Percentiles rank a stretch among this genome's conserved stretches.
These are phyloP conservation scores for Peltaster fructicola DNA, from an alignment of 2,329 filamentous ascomycete species.

Conservation along the genomic window DNA sequence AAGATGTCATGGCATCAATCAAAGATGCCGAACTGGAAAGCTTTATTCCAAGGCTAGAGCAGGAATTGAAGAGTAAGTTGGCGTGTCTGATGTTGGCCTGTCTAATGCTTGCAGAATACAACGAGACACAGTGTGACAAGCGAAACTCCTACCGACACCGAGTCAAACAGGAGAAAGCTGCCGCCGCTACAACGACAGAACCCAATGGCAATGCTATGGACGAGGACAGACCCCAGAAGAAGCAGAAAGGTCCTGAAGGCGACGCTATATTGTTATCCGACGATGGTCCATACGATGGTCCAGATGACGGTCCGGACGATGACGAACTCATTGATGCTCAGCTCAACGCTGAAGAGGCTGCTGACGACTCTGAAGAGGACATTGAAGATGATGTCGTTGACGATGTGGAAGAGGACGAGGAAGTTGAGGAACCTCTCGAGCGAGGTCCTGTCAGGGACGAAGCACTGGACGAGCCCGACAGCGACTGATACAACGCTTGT, in stretches of 20 bases:
- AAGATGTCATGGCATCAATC: conserved; percentile 59
- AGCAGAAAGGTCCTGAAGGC: conserved; percentile 28
- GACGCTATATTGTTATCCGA: conserved; percentile 12
- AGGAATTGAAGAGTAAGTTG: conserved; percentile 54
- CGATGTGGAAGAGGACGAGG: conserved; percentile 39
- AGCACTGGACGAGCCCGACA: conserved; percentile 18
- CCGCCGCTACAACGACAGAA: conserved; percentile 1
- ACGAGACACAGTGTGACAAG: conserved; percentile 54
- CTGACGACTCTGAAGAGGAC: conserved; percentile 32
- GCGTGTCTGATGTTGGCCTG: neutral
- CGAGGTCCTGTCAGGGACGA: conserved; percentile 29
- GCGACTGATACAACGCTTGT: no score
- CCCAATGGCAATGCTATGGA: conserved; percentile 9
- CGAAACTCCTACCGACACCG: conserved; percentile 55
- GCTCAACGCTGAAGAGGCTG: conserved; percentile 31
- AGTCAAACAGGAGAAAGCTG: conserved; percentile 44
- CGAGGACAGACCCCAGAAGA: conserved; percentile 31
- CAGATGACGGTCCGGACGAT: conserved; percentile 30
- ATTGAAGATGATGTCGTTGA: conserved; percentile 13
- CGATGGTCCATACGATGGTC: conserved; percentile 26
- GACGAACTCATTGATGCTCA: conserved; percentile 26
- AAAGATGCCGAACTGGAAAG: conserved; percentile 57
- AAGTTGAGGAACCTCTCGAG: conserved; percentile 44
- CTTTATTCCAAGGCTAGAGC: conserved; percentile 56
- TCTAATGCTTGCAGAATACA: conserved; percentile 40